Conservation (phyloP, 225 moss, liverwort and hornwort genomes). For the Marchantia paleacea region DNA sequence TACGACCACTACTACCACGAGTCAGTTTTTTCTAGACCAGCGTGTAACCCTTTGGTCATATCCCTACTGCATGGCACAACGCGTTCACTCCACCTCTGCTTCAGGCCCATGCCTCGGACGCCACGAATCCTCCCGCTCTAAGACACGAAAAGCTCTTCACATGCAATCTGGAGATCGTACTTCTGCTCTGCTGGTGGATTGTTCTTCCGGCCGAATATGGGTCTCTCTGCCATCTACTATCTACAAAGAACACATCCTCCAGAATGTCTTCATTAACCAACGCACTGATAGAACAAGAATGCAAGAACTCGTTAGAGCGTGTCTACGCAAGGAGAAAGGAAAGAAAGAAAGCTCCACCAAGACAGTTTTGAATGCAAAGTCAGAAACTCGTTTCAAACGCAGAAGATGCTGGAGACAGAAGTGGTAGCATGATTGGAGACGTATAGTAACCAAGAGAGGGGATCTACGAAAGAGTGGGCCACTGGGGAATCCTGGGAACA, state of each 20-base stretch:
- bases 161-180: neutral
- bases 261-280: neutral
- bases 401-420: neutral
- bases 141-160: neutral
- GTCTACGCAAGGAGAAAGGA: neutral
- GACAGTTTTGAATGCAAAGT: neutral
- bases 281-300: slow-evolving; percentile 11
- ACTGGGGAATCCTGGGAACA: neutral
- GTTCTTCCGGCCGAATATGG: neutral
- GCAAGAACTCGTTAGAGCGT: neutral
- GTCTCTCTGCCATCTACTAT: neutral
- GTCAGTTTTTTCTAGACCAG: neutral
- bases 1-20: neutral
- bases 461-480: neutral
- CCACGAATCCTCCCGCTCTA: neutral
- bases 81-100: neutral
- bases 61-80: neutral
- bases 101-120: slow-evolving; percentile 21
- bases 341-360: neutral
- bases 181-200: neutral
- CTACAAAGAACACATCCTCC: neutral
- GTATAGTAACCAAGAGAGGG: neutral
- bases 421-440: neutral
- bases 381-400: neutral
- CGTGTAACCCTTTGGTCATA: neutral